Percentiles rank a stretch among this genome's conserved stretches.
phyloP scores from a whole-genome alignment of 176 grass and related monocot genomes.

The Alopecurus myosuroides region DNA sequence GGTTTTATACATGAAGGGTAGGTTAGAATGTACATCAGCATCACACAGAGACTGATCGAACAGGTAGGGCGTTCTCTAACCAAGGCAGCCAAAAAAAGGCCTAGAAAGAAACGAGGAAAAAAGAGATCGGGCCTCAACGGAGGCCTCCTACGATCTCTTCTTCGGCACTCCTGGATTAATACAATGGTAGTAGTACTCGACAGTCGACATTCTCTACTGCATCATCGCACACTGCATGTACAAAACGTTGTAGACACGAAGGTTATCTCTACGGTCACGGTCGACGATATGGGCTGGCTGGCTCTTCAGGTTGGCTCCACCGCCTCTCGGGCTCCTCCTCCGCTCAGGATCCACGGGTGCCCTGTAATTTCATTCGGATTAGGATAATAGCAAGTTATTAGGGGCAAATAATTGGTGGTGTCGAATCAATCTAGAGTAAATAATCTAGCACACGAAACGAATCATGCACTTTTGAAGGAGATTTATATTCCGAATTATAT shows the following conservation, averaged over 20 bases:
- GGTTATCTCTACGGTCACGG: background rate
- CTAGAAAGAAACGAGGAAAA: background rate
- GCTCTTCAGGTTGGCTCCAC: conserved; percentile 32
- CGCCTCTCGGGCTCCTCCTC: conserved; percentile 24
- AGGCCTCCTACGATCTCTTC: background rate
- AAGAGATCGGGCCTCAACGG: background rate
- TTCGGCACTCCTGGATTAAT: background rate
- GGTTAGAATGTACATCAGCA: conserved; percentile 13
- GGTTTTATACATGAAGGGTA: background rate
- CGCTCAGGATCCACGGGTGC: conserved; percentile 72
- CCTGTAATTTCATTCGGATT: conserved; percentile 16
- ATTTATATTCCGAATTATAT: background rate
- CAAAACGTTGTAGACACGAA: background rate
- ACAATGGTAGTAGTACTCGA: background rate
- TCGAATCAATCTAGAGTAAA: background rate
- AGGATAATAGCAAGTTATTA: background rate
- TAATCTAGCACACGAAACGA: background rate
- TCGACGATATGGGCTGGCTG: background rate
- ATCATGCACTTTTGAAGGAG: background rate
- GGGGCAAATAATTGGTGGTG: background rate
- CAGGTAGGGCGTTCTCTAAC: conserved; percentile 3
- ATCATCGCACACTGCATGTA: conserved; percentile 16
- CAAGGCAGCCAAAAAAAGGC: conserved; percentile 19
- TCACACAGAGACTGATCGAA: background rate
- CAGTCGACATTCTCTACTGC: background rate